Evolutionary conservation across 1,284 basidiomycete genomes (phyloP), one percentile per base, ranked within the genome.

Genomic region (Vanrija sp.): DNA sequence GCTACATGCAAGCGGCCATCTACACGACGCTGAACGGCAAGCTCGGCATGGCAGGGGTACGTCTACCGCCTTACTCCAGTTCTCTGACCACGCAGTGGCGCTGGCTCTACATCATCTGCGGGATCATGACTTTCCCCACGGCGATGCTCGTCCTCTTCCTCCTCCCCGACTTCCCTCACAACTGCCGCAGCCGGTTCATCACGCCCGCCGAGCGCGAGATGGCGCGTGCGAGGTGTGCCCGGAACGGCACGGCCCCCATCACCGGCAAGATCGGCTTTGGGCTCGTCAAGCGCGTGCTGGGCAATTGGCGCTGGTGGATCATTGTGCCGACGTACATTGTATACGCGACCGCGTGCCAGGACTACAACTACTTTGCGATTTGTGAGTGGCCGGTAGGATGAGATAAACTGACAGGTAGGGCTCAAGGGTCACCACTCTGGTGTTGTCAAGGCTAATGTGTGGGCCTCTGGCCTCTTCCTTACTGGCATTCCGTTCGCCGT

Each of bases 121-220:
- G 34, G 2, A 34, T 34, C 34, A 34, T 34, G 34, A 34, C 34
- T 12, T 34, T 34, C 34, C 34, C 34, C 9, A 34, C 34, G 10
- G 34, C 34, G 9, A 34, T 34, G 34, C 70, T 73, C 38, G 71
- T 73, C 55, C 71, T 70, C 53, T 57, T 64, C 29, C 70, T 61
- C 4, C 62, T 75, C 44, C 73, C 73, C 51, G 69, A 75, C 60
- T 75, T 65, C 64, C 73, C 73, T 10, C 62, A 67, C 18, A 78
- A 74, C 34, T 61, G 49, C 46, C 54, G 7, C 25, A 79, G 62
- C 21, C 64, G 62, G 60, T 65, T 51, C 38, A 21, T 65, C 16
- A 64, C 43, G 28, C 53, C 60, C 26, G 57, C 51, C 14, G 57
- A 64, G 26, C 49, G 52, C 12, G 43, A 38, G 10, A 49, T 65